Evolutionary conservation across 176 grass and related monocot genomes (phyloP).

Genomic region (Zizania latifolia): DNA sequence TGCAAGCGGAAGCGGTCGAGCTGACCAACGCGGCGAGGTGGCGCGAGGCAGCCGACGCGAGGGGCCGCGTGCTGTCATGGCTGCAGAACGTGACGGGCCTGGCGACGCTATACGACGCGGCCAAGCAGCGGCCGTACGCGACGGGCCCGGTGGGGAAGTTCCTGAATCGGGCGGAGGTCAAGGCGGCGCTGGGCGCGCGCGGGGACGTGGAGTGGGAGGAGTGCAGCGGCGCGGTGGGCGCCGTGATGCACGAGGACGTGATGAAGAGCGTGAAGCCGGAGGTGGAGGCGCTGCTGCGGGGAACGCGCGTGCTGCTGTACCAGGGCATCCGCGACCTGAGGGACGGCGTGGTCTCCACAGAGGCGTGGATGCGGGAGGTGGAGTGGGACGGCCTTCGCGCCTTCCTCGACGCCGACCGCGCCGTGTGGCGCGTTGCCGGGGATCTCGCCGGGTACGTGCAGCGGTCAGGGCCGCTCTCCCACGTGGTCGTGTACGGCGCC

Average conservation of each 20-base stretch:
- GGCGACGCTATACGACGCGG: slow-evolving; percentile 39
- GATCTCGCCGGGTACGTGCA: slow-evolving; percentile 44
- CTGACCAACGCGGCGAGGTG: slow-evolving; percentile 8
- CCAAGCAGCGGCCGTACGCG: slow-evolving; percentile 23
- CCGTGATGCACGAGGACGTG: slow-evolving; percentile 39
- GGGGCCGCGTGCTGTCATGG: neutral
- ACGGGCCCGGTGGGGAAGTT: neutral
- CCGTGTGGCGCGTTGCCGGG: slow-evolving; percentile 18
- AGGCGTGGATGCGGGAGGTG: slow-evolving; percentile 37
- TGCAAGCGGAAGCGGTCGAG: slow-evolving; percentile 13
- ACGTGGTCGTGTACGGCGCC: slow-evolving; percentile 27
- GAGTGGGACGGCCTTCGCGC: slow-evolving; percentile 25
- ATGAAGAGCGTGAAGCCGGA: slow-evolving; percentile 58
- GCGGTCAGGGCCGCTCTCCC: slow-evolving; percentile 22
- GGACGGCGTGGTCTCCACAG: slow-evolving; percentile 38
- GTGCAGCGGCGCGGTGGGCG: slow-evolving; percentile 19
- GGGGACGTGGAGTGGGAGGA: slow-evolving; percentile 19
- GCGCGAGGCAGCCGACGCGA: slow-evolving; percentile 33
- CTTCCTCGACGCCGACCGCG: slow-evolving; percentile 30
- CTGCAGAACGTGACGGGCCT: slow-evolving; percentile 36
- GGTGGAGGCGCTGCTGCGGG: slow-evolving; percentile 44
- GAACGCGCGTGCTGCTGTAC: slow-evolving; percentile 41
- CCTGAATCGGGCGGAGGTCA: slow-evolving; percentile 29
- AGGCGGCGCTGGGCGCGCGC: slow-evolving; percentile 30
- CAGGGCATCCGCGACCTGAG: slow-evolving; percentile 34